These are phyloP conservation scores for Aspergillus melleus DNA, from an alignment of 2,329 filamentous ascomycete genomes.

Conservation along the genomic window DNA sequence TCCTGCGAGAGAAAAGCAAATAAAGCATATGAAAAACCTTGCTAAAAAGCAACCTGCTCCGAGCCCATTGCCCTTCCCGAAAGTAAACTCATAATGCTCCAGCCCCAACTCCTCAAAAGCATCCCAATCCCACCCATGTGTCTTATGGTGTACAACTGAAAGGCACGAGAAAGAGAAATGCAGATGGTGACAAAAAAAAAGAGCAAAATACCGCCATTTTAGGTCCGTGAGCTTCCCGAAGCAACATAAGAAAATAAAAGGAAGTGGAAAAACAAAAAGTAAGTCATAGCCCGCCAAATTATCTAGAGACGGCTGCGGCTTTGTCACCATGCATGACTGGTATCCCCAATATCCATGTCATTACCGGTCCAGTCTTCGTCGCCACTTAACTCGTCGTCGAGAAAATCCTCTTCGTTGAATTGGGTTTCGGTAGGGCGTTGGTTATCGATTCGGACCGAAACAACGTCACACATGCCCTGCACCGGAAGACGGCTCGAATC, in stretches of 20 bases:
- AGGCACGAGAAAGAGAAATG: not conserved
- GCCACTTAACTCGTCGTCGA: slow-evolving; percentile 60
- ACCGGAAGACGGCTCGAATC: slow-evolving; percentile 28
- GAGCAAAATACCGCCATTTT: not conserved
- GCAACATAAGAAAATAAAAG: not conserved
- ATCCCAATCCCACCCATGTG: slow-evolving; percentile 1
- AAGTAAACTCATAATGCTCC: not conserved
- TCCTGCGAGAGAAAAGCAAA: not conserved
- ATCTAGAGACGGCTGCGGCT: no score
- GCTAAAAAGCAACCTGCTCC: not conserved
- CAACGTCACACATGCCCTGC: slow-evolving; percentile 60
- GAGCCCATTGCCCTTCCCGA: not conserved
- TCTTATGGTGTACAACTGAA: not conserved
- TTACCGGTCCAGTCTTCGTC: slow-evolving; percentile 64
- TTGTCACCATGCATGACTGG: slow-evolving; percentile 25
- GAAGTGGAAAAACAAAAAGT: not conserved
- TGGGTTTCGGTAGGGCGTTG: slow-evolving; percentile 60
- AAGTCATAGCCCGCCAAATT: not conserved
- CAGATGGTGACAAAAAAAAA: not conserved
- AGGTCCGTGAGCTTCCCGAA: not conserved
- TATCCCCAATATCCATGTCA: slow-evolving; percentile 30
- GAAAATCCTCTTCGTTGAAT: slow-evolving; percentile 60
- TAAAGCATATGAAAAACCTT: no score
- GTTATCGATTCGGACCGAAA: slow-evolving; percentile 63
- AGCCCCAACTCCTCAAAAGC: not conserved